Base-by-base conservation (phyloP, 805 yeast species). In the Candida ortonii region DNA sequence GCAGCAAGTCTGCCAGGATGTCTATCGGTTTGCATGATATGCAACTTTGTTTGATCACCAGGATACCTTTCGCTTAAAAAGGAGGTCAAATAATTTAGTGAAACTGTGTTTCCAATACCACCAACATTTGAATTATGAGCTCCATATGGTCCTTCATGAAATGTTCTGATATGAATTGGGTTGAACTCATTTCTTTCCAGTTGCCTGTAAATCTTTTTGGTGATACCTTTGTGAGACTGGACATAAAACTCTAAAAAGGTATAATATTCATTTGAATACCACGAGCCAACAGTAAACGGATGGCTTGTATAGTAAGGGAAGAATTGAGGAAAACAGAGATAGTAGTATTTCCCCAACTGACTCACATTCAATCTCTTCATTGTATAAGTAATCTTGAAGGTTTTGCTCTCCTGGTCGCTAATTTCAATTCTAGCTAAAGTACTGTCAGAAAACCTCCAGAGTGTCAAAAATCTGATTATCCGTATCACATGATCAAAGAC, bases 241-340 rank as follows among this genome's bases (percentile, higher is more conserved):
- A n/a, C 27, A 13, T 24, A 24, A 13, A 24, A 24, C 15, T 8
- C 8, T 13, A 24, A 24, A n/a, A 7, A n/a, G 7, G 27, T 9
- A n/a, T 13, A 11, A 13, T 13, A 8, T 13, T 24, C 27, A 7
- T 24, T 8, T n/a, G 13, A 3, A 11, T 30, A 15, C 39, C 39
- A 6, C 24, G 34, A 19, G 19, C 30, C 7, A 29, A 25, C 23
- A 29, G 39, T 30, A 26, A 30, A 15, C 18, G 30, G 16, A 24
- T 24, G 27, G 27, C 27, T 24, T 11, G 27, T 7, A 13, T 24
- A 24, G 27, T 9, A 24, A 9, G 27, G 27, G 13, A 24, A 24
- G 12, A 24, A 7, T 8, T 8, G 8, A 13, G n/a, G n/a, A 13
- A 24, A 24, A 13, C n/a, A 24, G 7, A 24, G n/a, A 13, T 9